These are phyloP conservation scores for Dioscorea alata DNA, from an alignment of 106 monocot species.

Conservation along the genomic window DNA sequence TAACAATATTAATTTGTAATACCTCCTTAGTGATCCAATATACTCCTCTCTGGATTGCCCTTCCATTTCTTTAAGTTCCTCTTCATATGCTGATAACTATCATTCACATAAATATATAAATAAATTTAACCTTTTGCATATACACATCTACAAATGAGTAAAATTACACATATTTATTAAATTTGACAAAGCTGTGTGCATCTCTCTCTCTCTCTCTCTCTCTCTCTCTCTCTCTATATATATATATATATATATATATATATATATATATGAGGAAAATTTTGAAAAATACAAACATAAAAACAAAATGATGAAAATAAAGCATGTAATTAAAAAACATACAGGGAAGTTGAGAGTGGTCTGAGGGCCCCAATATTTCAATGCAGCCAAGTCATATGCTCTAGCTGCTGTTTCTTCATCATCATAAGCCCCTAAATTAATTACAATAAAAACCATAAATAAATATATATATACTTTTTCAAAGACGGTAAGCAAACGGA, in stretches of 20 bases:
- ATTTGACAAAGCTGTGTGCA: no score
- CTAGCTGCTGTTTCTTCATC: constrained; percentile 36
- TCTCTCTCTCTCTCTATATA: no score
- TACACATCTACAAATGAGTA: no score
- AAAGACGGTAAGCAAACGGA: background rate
- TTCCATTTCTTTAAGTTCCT: constrained; percentile 34
- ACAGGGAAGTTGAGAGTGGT: constrained; percentile 39
- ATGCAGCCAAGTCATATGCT: constrained; percentile 37
- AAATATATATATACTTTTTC: background rate
- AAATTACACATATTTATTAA: no score
- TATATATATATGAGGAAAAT: no score
- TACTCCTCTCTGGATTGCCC: constrained; percentile 35
- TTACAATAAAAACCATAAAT: background rate
- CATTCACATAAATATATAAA: background rate
- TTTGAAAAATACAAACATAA: background rate
- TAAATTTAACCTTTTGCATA: no score
- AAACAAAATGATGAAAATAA: background rate
- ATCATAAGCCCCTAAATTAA: constrained; percentile 17
- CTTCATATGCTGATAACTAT: constrained; percentile 28
- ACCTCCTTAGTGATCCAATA: constrained; percentile 23
- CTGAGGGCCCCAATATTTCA: constrained; percentile 33
- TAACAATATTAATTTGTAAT: background rate
- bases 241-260: no score
- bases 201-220: no score
- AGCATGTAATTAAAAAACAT: background rate